Base-by-base conservation (phyloP, 2,329 filamentous ascomycete species). In the Sordariomycetes sp. region DNA sequence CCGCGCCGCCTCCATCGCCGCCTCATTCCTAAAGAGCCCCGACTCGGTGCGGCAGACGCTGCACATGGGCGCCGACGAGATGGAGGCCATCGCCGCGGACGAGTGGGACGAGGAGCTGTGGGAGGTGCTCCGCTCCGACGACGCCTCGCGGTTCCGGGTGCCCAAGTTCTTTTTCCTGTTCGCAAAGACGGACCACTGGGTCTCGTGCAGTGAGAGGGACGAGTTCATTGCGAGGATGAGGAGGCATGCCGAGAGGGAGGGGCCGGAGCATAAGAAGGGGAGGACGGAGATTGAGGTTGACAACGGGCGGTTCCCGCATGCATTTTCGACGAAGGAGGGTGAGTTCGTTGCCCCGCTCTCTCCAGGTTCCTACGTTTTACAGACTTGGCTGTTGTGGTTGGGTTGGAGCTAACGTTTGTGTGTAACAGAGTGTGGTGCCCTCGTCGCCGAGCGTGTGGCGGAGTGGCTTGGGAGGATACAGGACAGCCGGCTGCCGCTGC, bases 31-130 rank as follows among this genome's bases (percentile, higher is more conserved):
- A 28, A 75, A 71, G 63, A 81, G 77, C 61, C 72, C 72, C 1
- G 78, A 81, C 59, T 82, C 80, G 3, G 74, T 86, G 10, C 76
- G 75, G 68, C 81, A 86, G 69, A 74, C 80, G 10, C 68, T 86
- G 59, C 73, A 79, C 61, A 70, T 86, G 63, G 83, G 76, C 1
- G 70, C 75, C 61, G 78, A 83, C 57, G 83, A 86, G 70, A 76
- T 86, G 71, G 65, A 68, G n/a, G 71, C 69, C 10, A 85, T 86
- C 58, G 69, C 70, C 1, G 78, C 82, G 62, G 81, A 85, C 59
- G 68, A 63, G 54, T 86, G 83, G 83, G 75, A 74, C 10, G 74
- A 79, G 24, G 78, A 79, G 60, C 67, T 86, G 28, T 86, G 82
- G 81, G 78, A 77, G 54, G 66, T 63, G 1, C 62, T 60, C 0